Conservation (phyloP, 208 protist genomes). For the Crithidia mellificae region DNA sequence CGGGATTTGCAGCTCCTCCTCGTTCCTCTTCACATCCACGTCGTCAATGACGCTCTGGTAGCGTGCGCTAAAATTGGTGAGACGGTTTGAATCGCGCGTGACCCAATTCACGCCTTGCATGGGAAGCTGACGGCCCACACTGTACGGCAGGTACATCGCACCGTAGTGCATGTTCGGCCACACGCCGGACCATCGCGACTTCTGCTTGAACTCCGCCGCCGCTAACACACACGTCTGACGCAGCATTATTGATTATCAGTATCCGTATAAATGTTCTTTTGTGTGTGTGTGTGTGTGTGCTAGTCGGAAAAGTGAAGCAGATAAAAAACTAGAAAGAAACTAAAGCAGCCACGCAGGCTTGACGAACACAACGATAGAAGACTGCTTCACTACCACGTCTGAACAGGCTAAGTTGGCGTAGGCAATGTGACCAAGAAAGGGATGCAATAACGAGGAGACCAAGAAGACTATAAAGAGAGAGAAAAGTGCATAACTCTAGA, state of each 20-base stretch:
- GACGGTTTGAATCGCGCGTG: conserved; percentile 83
- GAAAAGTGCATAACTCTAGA: too few species aligned
- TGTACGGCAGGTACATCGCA: conserved; percentile 85
- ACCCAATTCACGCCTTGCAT: conserved; percentile 89
- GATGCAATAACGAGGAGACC: too few species aligned
- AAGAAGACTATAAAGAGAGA: too few species aligned
- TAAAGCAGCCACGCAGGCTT: too few species aligned
- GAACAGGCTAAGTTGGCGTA: too few species aligned
- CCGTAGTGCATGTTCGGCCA: conserved; percentile 92
- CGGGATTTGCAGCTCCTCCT: conserved; percentile 80
- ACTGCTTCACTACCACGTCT: too few species aligned
- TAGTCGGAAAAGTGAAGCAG: background rate
- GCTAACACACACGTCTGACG: conserved; percentile 36
- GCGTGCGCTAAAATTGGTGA: conserved; percentile 73
- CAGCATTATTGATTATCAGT: too few species aligned
- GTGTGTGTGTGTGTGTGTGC: background rate
- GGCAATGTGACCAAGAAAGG: too few species aligned
- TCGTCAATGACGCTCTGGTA: conserved; percentile 76
- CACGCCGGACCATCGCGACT: conserved; percentile 83
- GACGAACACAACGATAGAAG: too few species aligned
- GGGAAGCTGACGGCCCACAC: conserved; percentile 72
- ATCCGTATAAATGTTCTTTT: too few species aligned
- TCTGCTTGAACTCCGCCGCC: conserved; percentile 91
- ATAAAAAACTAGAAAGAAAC: too few species aligned
- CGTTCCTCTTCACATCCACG: conserved; percentile 74